Conservation (phyloP, 495 filamentous ascomycete species). For the Cercophora scortea region DNA sequence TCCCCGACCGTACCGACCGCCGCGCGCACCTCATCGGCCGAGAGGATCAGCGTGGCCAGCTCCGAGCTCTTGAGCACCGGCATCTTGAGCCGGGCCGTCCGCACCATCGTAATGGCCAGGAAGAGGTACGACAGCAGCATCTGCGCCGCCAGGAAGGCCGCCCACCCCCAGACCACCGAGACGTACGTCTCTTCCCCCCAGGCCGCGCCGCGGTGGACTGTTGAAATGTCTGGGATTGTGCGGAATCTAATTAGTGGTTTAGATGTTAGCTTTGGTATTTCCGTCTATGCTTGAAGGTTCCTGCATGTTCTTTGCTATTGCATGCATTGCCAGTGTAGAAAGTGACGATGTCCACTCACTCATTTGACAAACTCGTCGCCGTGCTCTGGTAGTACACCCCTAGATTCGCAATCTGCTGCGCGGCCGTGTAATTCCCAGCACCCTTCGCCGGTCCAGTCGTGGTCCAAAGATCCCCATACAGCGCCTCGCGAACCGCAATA, state of each 20-base stretch:
- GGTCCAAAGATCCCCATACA: background rate
- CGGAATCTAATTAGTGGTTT: background rate
- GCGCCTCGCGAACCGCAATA: background rate
- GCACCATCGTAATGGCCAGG: background rate
- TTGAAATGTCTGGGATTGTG: background rate
- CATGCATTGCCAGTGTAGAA: background rate
- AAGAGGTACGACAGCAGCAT: slow-evolving; percentile 3
- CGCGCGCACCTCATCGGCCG: background rate
- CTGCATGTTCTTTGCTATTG: background rate
- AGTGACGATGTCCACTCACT: too few species aligned
- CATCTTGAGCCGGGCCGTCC: background rate
- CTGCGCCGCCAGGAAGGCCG: slow-evolving; percentile 1
- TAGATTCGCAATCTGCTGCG: background rate
- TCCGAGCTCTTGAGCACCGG: slow-evolving; percentile 5
- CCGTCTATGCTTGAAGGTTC: background rate
- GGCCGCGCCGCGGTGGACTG: background rate
- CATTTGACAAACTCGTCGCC: background rate
- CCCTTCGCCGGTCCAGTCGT: background rate
- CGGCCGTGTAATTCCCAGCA: background rate
- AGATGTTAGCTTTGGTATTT: background rate
- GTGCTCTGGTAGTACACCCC: background rate
- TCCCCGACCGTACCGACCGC: background rate
- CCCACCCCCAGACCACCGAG: slow-evolving; percentile 3
- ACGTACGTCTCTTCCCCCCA: slow-evolving; percentile 1
- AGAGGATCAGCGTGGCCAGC: slow-evolving; percentile 1